These are phyloP conservation scores for Periconia macrospinosa DNA, from an alignment of 2,329 filamentous ascomycete species.

Conservation along the genomic window DNA sequence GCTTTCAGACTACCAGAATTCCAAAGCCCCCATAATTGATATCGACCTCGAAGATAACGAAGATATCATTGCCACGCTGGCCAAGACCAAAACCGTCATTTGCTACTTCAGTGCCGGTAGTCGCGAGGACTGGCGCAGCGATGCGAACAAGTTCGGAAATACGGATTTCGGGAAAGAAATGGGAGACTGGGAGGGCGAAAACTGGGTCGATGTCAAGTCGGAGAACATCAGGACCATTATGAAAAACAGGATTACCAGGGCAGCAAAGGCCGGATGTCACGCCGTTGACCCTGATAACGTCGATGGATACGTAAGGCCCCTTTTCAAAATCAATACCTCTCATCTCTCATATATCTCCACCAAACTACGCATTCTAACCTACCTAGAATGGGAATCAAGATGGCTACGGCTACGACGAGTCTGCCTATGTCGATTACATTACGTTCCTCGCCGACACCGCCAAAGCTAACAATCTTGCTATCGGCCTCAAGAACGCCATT, in stretches of 20 bases:
- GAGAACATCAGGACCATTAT: conserved; percentile 64
- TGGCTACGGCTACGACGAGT: conserved; percentile 60
- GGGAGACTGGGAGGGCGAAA: conserved; percentile 66
- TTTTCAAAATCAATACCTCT: neutral
- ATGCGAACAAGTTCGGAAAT: conserved; percentile 38
- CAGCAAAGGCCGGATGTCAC: conserved; percentile 63
- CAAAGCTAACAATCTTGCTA: conserved; percentile 56
- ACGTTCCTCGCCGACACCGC: conserved; percentile 61
- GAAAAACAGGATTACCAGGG: conserved; percentile 59
- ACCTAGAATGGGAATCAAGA: conserved; percentile 46
- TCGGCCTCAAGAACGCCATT: conserved; percentile 69
- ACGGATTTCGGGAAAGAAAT: conserved; percentile 53
- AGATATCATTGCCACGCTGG: conserved; percentile 48
- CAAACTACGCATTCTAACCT: neutral
- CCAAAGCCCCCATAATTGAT: conserved; percentile 52
- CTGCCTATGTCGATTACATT: conserved; percentile 61
- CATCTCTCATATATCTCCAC: neutral
- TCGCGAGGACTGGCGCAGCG: conserved; percentile 64
- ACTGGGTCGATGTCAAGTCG: conserved; percentile 65
- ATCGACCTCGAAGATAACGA: conserved; percentile 60
- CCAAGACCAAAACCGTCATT: conserved; percentile 60
- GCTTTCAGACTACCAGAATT: conserved; percentile 48
- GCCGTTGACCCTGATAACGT: conserved; percentile 72
- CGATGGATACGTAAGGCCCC: conserved; percentile 59
- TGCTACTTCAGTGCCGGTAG: conserved; percentile 76